phyloP scores from a whole-genome alignment of 306 rosid genomes.

The Medicago arabica region DNA sequence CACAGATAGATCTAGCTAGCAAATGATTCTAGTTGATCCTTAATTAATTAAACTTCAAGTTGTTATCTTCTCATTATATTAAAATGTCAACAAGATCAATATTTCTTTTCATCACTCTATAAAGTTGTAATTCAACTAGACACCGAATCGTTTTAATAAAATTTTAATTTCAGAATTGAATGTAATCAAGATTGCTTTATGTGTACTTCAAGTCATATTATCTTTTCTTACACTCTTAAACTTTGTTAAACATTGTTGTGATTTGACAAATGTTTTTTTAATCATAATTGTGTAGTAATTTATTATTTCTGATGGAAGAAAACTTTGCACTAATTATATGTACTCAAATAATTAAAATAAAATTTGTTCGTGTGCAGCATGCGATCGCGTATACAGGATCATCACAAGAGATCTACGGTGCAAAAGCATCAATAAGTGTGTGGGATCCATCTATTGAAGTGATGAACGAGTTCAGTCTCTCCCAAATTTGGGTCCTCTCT shows the following conservation, averaged over 20 bases:
- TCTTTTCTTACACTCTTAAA: constrained; percentile 24
- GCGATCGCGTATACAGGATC: constrained; percentile 87
- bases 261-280: neutral
- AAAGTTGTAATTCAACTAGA: constrained; percentile 7
- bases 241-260: constrained; percentile 5
- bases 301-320: neutral
- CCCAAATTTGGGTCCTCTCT: constrained; percentile 89
- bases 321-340: neutral
- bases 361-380: constrained; percentile 54
- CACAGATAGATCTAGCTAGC: constrained; percentile 14
- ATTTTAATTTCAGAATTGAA: neutral
- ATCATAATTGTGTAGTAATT: neutral
- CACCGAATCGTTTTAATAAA: constrained; percentile 26
- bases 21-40: neutral
- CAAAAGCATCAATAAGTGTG: constrained; percentile 88
- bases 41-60: neutral
- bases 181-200: constrained; percentile 10
- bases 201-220: constrained; percentile 19
- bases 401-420: constrained; percentile 74
- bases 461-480: constrained; percentile 87
- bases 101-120: neutral
- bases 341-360: neutral
- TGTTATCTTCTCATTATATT: constrained; percentile 11
- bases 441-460: constrained; percentile 86
- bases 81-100: neutral